Conservation (phyloP, 23 red algal species). For the Agarophyton chilense region DNA sequence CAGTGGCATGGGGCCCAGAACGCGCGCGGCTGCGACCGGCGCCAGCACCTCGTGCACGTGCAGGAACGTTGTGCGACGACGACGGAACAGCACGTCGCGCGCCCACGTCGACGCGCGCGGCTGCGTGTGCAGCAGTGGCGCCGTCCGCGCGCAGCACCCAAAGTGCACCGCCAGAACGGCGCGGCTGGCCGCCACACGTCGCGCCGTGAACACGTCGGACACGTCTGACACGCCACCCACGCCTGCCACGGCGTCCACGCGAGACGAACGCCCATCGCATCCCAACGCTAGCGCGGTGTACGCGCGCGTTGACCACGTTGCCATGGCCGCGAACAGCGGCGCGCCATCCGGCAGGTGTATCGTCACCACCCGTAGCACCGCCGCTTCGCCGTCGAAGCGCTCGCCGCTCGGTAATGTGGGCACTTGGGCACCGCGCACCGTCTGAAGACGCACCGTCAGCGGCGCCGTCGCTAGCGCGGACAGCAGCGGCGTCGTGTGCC, state of each 20-base stretch:
- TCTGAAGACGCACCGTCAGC: background rate
- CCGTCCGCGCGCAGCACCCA: background rate
- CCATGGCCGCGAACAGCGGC: background rate
- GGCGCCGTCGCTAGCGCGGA: background rate
- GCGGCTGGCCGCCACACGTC: background rate
- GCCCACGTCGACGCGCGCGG: background rate
- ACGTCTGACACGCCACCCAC: too few species aligned
- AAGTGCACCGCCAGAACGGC: background rate
- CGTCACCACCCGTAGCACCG: background rate
- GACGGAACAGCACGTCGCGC: constrained; percentile 6
- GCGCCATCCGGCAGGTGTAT: background rate
- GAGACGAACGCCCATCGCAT: background rate
- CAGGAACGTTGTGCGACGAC: background rate
- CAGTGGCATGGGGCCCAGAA: constrained; percentile 14
- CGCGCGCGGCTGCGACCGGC: background rate
- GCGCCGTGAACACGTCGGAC: background rate
- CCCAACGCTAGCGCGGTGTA: background rate
- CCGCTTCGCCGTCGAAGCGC: background rate
- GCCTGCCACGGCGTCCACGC: too few species aligned
- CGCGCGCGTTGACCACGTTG: background rate
- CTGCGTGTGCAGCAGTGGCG: background rate
- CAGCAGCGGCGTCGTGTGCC: constrained; percentile 6
- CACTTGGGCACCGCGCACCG: too few species aligned
- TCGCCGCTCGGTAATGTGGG: background rate
- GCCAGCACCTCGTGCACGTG: constrained; percentile 6